These are phyloP conservation scores for Saccharomycopsis selenospora DNA, from an alignment of 805 yeast species.

Conservation along the genomic window DNA sequence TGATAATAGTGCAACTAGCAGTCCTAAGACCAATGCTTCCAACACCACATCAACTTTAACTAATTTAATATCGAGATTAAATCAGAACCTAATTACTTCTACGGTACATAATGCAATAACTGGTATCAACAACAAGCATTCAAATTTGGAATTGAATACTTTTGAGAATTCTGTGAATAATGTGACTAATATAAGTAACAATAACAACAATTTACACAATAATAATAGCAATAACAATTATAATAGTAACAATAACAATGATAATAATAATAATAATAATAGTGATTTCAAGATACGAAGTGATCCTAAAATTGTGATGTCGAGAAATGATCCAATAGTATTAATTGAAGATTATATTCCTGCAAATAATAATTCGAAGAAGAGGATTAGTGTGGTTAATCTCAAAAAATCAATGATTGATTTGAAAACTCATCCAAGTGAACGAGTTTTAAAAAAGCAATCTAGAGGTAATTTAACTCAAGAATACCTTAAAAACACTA, in stretches of 20 bases:
- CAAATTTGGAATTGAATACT: background rate
- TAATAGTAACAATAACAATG: background rate
- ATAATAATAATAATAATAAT: slow-evolving; percentile 12
- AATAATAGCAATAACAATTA: background rate
- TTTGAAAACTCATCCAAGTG: slow-evolving; percentile 9
- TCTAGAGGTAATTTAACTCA: slow-evolving; percentile 11
- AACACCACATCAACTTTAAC: background rate
- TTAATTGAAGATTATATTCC: slow-evolving; percentile 52
- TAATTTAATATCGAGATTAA: background rate
- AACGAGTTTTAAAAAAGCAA: slow-evolving; percentile 7
- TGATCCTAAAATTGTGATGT: slow-evolving; percentile 17
- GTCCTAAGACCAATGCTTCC: background rate
- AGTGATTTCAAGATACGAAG: slow-evolving; percentile 16
- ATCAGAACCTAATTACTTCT: background rate
- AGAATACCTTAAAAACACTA: background rate
- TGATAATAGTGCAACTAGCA: background rate
- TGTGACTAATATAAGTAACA: background rate
- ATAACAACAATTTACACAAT: background rate
- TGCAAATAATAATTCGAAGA: slow-evolving; percentile 22
- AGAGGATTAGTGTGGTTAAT: slow-evolving; percentile 30
- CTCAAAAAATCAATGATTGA: slow-evolving; percentile 27
- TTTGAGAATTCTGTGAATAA: background rate
- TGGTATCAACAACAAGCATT: background rate
- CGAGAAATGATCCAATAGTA: slow-evolving; percentile 31
- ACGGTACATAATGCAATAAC: no score